These are phyloP conservation scores for Cryptococcus neoformans DNA, from an alignment of 1,284 basidiomycete species.

Conservation along the genomic window DNA sequence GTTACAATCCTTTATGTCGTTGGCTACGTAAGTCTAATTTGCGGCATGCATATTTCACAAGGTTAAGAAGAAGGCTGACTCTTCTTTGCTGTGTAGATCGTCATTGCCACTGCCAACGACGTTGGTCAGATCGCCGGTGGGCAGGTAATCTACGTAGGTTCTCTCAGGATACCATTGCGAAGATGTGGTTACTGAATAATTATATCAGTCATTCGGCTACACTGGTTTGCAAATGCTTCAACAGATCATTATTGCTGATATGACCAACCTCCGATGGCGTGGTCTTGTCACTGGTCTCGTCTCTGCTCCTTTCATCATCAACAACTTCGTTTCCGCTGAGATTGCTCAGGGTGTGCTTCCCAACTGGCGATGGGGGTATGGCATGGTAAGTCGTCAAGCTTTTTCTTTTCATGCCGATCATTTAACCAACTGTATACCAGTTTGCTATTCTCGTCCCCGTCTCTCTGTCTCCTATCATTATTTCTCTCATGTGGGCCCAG, in stretches of 20 bases:
- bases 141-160: constrained; percentile 50
- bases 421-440: constrained; percentile 10
- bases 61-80: not conserved
- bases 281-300: constrained; percentile 65
- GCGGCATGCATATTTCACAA: not conserved
- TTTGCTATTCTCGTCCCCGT: constrained; percentile 49
- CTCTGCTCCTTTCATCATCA: constrained; percentile 65
- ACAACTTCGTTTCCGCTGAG: constrained; percentile 60
- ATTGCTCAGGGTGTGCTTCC: constrained; percentile 60
- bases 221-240: constrained; percentile 67
- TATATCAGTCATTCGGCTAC: constrained; percentile 41
- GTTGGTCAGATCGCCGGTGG: constrained; percentile 58
- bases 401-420: not conserved
- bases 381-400: constrained; percentile 48
- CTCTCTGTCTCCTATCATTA: constrained; percentile 52
- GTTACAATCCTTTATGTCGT: constrained; percentile 54
- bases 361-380: constrained; percentile 64
- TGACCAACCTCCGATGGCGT: constrained; percentile 73
- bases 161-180: not conserved
- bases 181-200: not conserved
- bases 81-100: constrained; percentile 51
- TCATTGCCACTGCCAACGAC: constrained; percentile 63
- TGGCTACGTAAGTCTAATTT: constrained; percentile 54
- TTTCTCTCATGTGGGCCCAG: constrained; percentile 69
- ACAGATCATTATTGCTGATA: constrained; percentile 74